Conservation (phyloP, 2,329 filamentous ascomycete genomes). For the Scopulariopsis brevicaulis region DNA sequence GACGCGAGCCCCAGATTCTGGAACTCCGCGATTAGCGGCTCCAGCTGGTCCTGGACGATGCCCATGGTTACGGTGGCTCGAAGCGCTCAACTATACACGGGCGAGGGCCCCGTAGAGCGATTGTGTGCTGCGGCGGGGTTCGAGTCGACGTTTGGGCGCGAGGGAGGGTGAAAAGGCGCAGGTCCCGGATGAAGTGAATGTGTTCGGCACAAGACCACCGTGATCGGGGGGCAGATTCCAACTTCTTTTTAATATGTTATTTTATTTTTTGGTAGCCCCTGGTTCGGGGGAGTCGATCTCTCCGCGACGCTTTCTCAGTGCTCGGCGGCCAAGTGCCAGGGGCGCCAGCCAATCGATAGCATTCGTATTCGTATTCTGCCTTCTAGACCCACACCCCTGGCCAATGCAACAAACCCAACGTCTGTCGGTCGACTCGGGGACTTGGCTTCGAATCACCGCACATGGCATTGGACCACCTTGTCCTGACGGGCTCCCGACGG, state of each 20-base stretch:
- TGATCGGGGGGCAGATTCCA: background rate
- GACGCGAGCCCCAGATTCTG: slow-evolving; percentile 31
- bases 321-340: background rate
- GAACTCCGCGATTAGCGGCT: slow-evolving; percentile 37
- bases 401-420: background rate
- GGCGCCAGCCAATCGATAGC: background rate
- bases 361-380: slow-evolving; percentile 9
- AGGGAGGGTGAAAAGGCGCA: background rate
- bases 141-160: background rate
- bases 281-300: background rate
- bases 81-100: background rate
- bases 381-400: background rate
- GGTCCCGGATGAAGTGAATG: background rate
- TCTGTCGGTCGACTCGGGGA: background rate
- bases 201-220: background rate
- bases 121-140: background rate
- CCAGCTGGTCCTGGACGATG: slow-evolving; percentile 32
- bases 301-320: background rate
- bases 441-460: slow-evolving; percentile 1
- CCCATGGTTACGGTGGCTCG: slow-evolving; percentile 32
- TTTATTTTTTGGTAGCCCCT: background rate
- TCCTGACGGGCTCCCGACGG: background rate
- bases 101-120: background rate
- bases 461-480: background rate
- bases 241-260: background rate